Conservation (phyloP, 495 filamentous ascomycete species). For the Melanomma pulvis-pyrius region DNA sequence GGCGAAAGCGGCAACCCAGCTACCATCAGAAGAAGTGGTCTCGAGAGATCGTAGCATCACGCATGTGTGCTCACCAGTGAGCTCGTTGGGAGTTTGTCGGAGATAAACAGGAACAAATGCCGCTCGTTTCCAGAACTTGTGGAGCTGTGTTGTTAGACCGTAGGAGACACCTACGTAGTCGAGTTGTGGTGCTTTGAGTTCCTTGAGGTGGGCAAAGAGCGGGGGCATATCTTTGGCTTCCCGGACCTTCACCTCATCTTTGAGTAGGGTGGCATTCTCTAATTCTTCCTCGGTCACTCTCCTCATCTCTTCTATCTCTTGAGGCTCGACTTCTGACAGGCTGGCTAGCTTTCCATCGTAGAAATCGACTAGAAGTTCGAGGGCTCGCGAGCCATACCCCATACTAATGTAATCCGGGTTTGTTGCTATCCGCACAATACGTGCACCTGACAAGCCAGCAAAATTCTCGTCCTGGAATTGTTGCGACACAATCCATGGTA, state of each 20-base stretch:
- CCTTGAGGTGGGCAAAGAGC: slow-evolving; percentile 84
- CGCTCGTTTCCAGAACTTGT: slow-evolving; percentile 94
- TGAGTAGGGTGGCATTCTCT: slow-evolving; percentile 72
- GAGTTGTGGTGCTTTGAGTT: slow-evolving; percentile 75
- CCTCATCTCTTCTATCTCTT: slow-evolving; percentile 65
- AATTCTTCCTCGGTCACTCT: slow-evolving; percentile 85
- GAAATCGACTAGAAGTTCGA: slow-evolving; percentile 85
- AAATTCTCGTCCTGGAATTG: slow-evolving; percentile 99
- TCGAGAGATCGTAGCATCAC: slow-evolving; percentile 86
- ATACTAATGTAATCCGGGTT: slow-evolving; percentile 92
- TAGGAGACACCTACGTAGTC: slow-evolving; percentile 97
- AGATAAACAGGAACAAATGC: slow-evolving; percentile 91
- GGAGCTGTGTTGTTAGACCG: slow-evolving; percentile 82
- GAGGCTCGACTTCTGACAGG: slow-evolving; percentile 60
- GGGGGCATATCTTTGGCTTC: slow-evolving; percentile 92
- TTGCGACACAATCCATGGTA: slow-evolving; percentile 96
- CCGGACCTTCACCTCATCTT: slow-evolving; percentile 86
- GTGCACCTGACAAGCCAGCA: slow-evolving; percentile 86
- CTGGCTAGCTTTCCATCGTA: slow-evolving; percentile 92
- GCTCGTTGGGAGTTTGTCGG: slow-evolving; percentile 91
- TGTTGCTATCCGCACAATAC: slow-evolving; percentile 92
- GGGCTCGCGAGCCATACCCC: slow-evolving; percentile 90
- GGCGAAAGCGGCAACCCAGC: slow-evolving; percentile 87
- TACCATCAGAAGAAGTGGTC: slow-evolving; percentile 59
- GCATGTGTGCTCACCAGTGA: slow-evolving; percentile 96